A percentile compares a stretch with the other conserved stretches of the same genome.
Evolutionary conservation across 192 early-diverging fungal species (phyloP).

Genomic region (Diversispora epigaea): DNA sequence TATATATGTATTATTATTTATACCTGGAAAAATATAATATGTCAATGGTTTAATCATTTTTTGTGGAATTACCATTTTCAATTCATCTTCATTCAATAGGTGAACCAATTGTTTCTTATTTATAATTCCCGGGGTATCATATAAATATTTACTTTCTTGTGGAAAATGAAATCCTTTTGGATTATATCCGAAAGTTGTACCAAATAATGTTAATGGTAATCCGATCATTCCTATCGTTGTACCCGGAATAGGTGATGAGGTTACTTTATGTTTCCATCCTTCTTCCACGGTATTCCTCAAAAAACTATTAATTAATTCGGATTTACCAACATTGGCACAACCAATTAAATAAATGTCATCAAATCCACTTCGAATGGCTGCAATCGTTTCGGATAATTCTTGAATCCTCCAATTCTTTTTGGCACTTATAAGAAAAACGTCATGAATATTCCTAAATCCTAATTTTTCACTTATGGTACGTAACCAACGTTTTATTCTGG

Average conservation of each 20-base stretch:
- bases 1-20: background rate
- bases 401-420: conserved; percentile 57
- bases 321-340: conserved; percentile 76
- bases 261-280: conserved; percentile 48
- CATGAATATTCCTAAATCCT: conserved; percentile 36
- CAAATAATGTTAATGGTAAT: conserved; percentile 58
- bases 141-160: conserved; percentile 44
- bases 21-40: conserved; percentile 52
- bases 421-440: conserved; percentile 59
- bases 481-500: conserved; percentile 56
- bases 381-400: conserved; percentile 48
- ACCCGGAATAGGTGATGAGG: conserved; percentile 65
- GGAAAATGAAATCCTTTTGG: conserved; percentile 15
- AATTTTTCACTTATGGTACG: conserved; percentile 35
- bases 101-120: conserved; percentile 52
- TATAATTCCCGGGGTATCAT: conserved; percentile 68
- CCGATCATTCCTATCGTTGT: conserved; percentile 68
- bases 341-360: conserved; percentile 72
- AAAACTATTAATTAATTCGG: conserved; percentile 68
- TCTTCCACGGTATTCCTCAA: conserved; percentile 52
- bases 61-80: conserved; percentile 46
- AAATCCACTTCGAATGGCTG: conserved; percentile 38
- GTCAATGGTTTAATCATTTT: conserved; percentile 53
- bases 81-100: conserved; percentile 50
- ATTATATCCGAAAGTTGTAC: conserved; percentile 41